Percentiles rank a stretch among this genome's conserved stretches.
Conservation (phyloP, 106 monocot genomes). For the Allium sativum region DNA sequence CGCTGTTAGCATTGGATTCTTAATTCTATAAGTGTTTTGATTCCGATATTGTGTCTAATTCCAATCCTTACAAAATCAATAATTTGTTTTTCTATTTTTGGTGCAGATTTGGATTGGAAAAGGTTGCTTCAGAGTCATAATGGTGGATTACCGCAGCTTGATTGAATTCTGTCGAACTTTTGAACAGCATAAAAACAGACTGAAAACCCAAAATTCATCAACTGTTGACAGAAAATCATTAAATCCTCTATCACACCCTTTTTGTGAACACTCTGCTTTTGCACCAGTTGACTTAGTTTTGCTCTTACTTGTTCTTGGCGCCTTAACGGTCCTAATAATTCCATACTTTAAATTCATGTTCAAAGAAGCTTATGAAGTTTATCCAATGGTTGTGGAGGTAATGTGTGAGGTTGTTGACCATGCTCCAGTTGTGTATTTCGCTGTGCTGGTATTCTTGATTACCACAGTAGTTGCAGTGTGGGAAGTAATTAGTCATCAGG, state of each 20-base stretch:
- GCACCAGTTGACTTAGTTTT: conserved; percentile 14
- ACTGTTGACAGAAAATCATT: background rate
- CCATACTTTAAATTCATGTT: conserved; percentile 57
- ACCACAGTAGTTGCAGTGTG: conserved; percentile 23
- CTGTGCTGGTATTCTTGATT: conserved; percentile 26
- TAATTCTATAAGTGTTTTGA: too few species aligned
- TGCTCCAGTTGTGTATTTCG: conserved; percentile 34
- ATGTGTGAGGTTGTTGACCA: conserved; percentile 29
- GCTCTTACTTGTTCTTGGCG: conserved; percentile 50
- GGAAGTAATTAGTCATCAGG: conserved; percentile 47
- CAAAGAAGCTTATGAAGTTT: conserved; percentile 21
- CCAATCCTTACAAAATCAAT: background rate
- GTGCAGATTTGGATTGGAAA: conserved; percentile 1
- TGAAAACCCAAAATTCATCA: background rate
- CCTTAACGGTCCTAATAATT: conserved; percentile 47
- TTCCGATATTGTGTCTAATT: too few species aligned
- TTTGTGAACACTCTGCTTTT: conserved; percentile 19
- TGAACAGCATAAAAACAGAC: conserved; percentile 13
- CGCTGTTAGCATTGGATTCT: too few species aligned
- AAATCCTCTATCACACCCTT: conserved; percentile 18
- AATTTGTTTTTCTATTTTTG: too few species aligned
- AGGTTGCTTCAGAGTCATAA: background rate
- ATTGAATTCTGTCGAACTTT: conserved; percentile 32
- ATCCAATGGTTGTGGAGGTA: conserved; percentile 32
- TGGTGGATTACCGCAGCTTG: conserved; percentile 29